A percentile compares a stretch with the other conserved stretches of the same genome.
phyloP scores from a whole-genome alignment of 2,329 filamentous ascomycete species.

The Botrytis cinerea region DNA sequence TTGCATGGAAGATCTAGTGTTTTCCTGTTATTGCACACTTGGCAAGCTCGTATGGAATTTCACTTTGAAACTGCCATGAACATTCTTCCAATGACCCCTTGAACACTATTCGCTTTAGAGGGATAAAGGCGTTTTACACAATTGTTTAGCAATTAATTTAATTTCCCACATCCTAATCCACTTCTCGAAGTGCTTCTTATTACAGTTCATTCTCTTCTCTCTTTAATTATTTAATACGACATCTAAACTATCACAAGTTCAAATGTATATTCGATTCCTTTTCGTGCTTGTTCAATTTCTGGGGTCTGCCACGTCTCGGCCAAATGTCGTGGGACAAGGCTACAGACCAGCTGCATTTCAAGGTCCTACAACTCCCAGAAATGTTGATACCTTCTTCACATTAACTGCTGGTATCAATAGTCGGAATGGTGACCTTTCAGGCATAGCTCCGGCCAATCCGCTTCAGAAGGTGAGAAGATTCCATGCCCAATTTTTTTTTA shows the following conservation, averaged over 20 bases:
- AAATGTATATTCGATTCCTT: background rate
- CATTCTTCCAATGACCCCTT: background rate
- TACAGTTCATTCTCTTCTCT: background rate
- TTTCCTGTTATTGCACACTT: background rate
- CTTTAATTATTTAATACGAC: background rate
- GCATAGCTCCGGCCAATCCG: background rate
- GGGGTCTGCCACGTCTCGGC: background rate
- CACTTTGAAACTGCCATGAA: background rate
- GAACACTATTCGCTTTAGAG: background rate
- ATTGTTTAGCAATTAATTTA: background rate
- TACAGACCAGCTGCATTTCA: constrained; percentile 11
- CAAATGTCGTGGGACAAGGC: background rate
- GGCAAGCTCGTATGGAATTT: background rate
- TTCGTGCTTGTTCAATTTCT: background rate
- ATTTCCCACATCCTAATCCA: background rate
- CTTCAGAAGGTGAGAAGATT: background rate
- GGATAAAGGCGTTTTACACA: background rate
- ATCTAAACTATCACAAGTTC: background rate
- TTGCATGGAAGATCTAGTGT: background rate
- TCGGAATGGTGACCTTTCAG: background rate
- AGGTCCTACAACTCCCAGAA: background rate
- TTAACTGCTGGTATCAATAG: background rate
- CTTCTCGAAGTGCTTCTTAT: background rate
- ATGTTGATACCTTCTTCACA: background rate
- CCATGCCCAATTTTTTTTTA: background rate